Conservation (phyloP, 768 basidiomycete genomes). For the Pholiota microspora region DNA sequence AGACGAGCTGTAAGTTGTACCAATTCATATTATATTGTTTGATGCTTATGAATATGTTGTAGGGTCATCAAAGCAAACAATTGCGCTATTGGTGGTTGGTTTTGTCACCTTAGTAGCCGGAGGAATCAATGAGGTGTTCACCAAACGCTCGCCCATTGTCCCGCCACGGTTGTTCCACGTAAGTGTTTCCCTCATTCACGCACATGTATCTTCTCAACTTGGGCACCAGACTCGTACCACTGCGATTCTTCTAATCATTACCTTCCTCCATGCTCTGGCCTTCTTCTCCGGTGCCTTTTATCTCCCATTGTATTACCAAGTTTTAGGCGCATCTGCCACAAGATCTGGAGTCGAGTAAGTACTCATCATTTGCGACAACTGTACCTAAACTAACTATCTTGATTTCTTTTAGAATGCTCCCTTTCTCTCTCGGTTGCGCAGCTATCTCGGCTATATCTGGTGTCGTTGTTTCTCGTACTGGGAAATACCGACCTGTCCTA, state of each 20-base stretch:
- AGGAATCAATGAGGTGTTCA: constrained; percentile 57
- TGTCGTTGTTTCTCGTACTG: constrained; percentile 52
- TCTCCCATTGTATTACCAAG: constrained; percentile 77
- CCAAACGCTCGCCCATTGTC: constrained; percentile 65
- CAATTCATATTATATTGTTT: background rate
- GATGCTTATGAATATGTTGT: background rate
- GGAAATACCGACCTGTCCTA: constrained; percentile 58
- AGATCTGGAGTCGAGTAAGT: constrained; percentile 62
- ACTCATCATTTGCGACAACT: background rate
- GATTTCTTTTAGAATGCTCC: constrained; percentile 54
- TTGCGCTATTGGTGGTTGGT: constrained; percentile 62
- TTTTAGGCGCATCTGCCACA: constrained; percentile 73
- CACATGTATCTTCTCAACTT: background rate
- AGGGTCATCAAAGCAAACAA: constrained; percentile 64
- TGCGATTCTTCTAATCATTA: constrained; percentile 50
- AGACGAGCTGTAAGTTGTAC: constrained; percentile 60
- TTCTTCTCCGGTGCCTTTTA: constrained; percentile 67
- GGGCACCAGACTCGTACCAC: constrained; percentile 67
- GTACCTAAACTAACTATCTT: background rate
- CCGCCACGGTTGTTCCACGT: constrained; percentile 77
- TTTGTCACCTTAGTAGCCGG: constrained; percentile 47
- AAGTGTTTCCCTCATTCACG: constrained; percentile 6
- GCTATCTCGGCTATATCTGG: constrained; percentile 56
- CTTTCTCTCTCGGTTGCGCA: constrained; percentile 65
- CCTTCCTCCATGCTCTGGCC: constrained; percentile 60